Conservation (phyloP, 179 eudicot species). For the Heliamphora pulchella region DNA sequence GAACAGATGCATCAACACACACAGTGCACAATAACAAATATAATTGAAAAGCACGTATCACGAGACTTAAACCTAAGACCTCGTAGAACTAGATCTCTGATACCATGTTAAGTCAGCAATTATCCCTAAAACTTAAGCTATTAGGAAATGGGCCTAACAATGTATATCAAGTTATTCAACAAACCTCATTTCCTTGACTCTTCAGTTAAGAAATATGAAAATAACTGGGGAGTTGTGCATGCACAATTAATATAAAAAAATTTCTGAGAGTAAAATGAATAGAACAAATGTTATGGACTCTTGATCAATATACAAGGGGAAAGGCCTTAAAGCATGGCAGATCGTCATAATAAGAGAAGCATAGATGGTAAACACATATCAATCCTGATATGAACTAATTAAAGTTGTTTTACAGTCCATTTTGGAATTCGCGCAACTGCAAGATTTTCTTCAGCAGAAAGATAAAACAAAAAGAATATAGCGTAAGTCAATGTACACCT, state of each 20-base stretch:
- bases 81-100: background rate
- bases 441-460: background rate
- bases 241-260: background rate
- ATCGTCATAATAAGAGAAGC: background rate
- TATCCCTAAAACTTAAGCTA: no score
- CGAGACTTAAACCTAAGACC: no score
- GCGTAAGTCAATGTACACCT: background rate
- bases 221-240: background rate
- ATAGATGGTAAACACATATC: background rate
- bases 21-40: no score
- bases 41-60: no score
- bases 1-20: no score
- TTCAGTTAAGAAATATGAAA: background rate
- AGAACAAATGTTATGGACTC: background rate
- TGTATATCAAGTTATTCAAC: no score
- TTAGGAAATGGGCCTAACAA: no score
- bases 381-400: background rate
- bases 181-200: background rate
- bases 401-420: background rate
- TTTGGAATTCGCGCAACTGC: background rate
- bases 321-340: background rate
- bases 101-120: no score
- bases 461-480: background rate
- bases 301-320: background rate
- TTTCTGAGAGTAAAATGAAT: background rate